These are phyloP conservation scores for Stachybotrys chlorohalonatus DNA, from an alignment of 2,329 filamentous ascomycete species.

Conservation along the genomic window DNA sequence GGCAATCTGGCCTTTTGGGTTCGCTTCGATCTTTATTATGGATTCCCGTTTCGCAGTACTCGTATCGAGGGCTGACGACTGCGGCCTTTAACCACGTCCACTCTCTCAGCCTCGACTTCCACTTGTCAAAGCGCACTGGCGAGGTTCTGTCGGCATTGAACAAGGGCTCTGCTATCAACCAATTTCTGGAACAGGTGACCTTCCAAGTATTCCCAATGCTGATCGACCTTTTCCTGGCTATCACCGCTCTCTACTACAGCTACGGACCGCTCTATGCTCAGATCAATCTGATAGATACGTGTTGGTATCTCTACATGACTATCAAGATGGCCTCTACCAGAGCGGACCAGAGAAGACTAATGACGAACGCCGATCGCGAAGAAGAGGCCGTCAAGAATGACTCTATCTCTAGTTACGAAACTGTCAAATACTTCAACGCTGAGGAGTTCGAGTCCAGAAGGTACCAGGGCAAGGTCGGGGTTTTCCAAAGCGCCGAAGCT, in stretches of 20 bases:
- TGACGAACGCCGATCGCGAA: conserved; percentile 91
- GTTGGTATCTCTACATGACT: conserved; percentile 93
- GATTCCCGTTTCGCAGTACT: conserved; percentile 96
- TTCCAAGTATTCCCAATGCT: conserved; percentile 96
- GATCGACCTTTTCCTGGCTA: conserved; percentile 76
- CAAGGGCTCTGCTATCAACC: conserved; percentile 93
- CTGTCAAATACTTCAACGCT: conserved; percentile 84
- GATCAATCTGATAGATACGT: conserved; percentile 82
- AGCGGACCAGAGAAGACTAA: conserved; percentile 80
- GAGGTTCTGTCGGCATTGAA: conserved; percentile 93
- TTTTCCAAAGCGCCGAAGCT: conserved; percentile 67
- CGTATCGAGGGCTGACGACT: conserved; percentile 86
- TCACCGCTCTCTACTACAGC: conserved; percentile 61
- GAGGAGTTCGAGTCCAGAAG: conserved; percentile 70
- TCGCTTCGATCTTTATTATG: conserved; percentile 76
- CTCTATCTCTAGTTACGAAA: conserved; percentile 97
- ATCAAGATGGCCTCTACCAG: conserved; percentile 92
- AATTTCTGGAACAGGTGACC: conserved; percentile 90
- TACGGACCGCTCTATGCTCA: conserved; percentile 70
- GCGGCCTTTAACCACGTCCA: conserved; percentile 98
- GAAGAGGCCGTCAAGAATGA: conserved; percentile 98
- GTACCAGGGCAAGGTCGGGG: conserved; percentile 60
- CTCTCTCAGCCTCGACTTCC: conserved; percentile 88
- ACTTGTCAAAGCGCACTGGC: conserved; percentile 91
- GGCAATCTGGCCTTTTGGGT: conserved; percentile 77